Base-by-base conservation (phyloP, 2,329 filamentous ascomycete genomes). In the Emergomyces africanus region DNA sequence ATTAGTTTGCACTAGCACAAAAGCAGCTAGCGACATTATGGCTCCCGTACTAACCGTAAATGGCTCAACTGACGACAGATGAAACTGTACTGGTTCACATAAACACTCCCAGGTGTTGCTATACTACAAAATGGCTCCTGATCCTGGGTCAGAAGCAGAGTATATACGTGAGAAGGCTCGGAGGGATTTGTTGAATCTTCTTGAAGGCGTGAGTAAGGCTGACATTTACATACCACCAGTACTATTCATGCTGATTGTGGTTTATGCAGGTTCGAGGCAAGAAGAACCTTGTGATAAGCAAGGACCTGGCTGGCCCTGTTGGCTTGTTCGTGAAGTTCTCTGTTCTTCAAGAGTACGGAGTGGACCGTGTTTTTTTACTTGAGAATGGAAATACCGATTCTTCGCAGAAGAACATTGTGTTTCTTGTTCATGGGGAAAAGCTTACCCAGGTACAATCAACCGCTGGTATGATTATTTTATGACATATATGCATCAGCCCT, bases 231-330 rank as follows among this genome's bases (percentile, higher is more conserved):
- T 67, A 60, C 64, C 62, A 61, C 35, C 18, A 41, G 25, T n/a
- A n/a, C n/a, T n/a, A 63, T 63, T 66, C 61, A 28, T 49, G 61
- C 73, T 76, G 61, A 76, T 63, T 49, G 60, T n/a, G n/a, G n/a
- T 54, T 20, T 62, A 57, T 63, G 50, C 70, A 99, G 94, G 90
- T 97, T 65, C 89, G 92, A 71, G 95, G 95, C 66, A 99, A 97
- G 83, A 99, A 99, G 81, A 97, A 96, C 70, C 80, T 99, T 62
- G 88, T 99, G 57, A 87, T 99, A 70, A 92, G 97, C 72, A 89
- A 88, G 74, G 86, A 86, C 67, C 81, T 99, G 66, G 90, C 92
- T 65, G 94, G 92, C 28, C 89, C 91, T 35, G 82, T 99, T 66
- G 90, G 91, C 61, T 81, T 92, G 61, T 87, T 99, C 65, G 90